Base-by-base conservation (phyloP, 2,329 filamentous ascomycete genomes). In the Ceratocystis albifundus region DNA sequence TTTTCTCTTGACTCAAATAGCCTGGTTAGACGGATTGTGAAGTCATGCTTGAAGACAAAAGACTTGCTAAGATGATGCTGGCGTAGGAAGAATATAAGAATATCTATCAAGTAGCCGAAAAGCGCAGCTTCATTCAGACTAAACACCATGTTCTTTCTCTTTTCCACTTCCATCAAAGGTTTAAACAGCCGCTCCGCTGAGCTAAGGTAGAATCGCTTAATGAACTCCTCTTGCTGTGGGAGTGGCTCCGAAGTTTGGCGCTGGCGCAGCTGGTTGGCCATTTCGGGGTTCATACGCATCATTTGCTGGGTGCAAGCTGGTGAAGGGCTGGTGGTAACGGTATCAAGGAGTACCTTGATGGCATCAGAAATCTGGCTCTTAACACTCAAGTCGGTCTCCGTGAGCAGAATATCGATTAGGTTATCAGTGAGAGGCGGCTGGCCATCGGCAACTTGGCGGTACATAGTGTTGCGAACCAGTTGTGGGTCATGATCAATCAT, bases 291-390 rank as follows among this genome's bases (percentile, higher is more conserved):
- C 46, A 68, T 32, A 15, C 65, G 84, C 50, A 65, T 65, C 50
- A 68, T 65, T 15, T 68, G 66, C 22, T 59, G 62, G 1, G 62
- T 48, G 7, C 70, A 74, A 61, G 78, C 78, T 4, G 72, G 57
- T 10, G 71, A 70, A 2, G 77, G 76, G 25, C 64, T 65, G 28
- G 48, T 41, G 20, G 50, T 17, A 4, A 75, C 74, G 75, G 75
- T 86, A 80, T 97, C 94, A 45, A 99, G 81, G 10, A 99, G 80
- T 25, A 97, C 88, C 76, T 96, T 96, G 74, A 99, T 87, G 6
- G 93, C 90, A 77, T 99, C 94, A 2, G 92, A 91, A 72, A 97
- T 88, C 74, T 97, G 94, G 32, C 90, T 91, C 76, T 96, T 96
- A 69, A 97, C 91, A 0, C 94, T 94, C 17, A 97, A 80, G 73